Percentiles rank a stretch among this genome's conserved stretches.
Conservation (phyloP, 805 yeast genomes). For the Wickerhamomyces chaumierensis region DNA sequence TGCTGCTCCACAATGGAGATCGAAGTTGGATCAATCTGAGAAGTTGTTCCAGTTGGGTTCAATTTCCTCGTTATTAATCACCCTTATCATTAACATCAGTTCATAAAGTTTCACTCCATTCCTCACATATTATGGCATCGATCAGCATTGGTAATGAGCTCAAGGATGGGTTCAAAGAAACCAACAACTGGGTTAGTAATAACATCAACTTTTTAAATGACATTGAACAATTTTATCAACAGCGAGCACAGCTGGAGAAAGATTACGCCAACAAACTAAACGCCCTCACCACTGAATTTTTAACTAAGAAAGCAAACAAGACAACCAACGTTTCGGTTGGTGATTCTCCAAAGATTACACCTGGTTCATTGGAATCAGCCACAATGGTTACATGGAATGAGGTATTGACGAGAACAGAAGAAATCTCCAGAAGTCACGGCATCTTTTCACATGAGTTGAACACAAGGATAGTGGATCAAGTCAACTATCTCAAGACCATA, state of each 20-base stretch:
- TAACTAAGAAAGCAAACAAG: conserved; percentile 63
- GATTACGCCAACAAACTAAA: conserved; percentile 68
- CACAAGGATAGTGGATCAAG: conserved; percentile 47
- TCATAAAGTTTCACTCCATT: too few relatives aligned
- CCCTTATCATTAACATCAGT: too few relatives aligned
- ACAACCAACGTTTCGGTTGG: conserved; percentile 75
- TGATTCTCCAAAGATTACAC: conserved; percentile 80
- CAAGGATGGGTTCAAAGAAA: conserved; percentile 69
- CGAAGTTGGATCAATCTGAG: too few relatives aligned
- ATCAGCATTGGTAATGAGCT: conserved; percentile 53
- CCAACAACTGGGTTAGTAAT: conserved; percentile 67
- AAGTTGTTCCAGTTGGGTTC: too few relatives aligned
- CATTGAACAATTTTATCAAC: conserved; percentile 72
- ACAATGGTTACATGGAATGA: conserved; percentile 86
- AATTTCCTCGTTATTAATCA: too few relatives aligned
- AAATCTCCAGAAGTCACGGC: conserved; percentile 55
- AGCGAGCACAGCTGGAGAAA: conserved; percentile 69
- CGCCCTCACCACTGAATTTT: conserved; percentile 53
- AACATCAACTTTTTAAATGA: conserved; percentile 71
- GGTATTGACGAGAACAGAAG: conserved; percentile 72
- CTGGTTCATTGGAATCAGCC: conserved; percentile 89
- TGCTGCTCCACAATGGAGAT: not conserved
- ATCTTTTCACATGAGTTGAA: conserved; percentile 50
- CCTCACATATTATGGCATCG: conserved; percentile 1
- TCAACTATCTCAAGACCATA: conserved; percentile 40